Evolutionary conservation across 78 protist genomes (phyloP), one percentile per base, ranked within the genome.

Genomic region (Monocercomonoides exilis): DNA sequence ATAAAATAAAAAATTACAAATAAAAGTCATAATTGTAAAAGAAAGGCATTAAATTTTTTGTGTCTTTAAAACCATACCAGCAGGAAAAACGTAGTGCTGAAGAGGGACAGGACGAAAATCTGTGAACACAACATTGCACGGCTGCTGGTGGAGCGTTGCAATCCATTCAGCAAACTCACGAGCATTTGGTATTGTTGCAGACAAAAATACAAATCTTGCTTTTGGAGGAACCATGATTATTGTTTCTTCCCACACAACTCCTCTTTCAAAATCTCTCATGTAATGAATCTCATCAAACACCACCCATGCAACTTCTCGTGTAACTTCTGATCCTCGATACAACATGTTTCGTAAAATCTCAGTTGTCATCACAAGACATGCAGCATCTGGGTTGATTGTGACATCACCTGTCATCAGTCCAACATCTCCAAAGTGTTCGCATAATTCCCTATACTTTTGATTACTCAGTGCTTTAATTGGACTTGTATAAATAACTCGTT

Each of bases 341-440:
- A 98, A 95, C 99, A 98, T 97, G 34, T 87, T 81, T 1, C 99
- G 92, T 6, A 98, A 93, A 88, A 98, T 96, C 89, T 93, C 94
- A n/a, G 94, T 92, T 41, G 94, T 92, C 94, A 92, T 92, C 2
- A 92, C 92, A 3, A 95, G 63, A 77, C 94, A 92, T n/a, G 38
- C 33, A 1, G 96, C 91, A 3, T 84, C 63, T 29, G 91, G 94
- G 29, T 90, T 87, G 82, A 93, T 89, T 0, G 97, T 91, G 3
- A 85, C 91, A 44, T 95, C 98, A 2, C 98, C 98, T 5, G 97
- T 95, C 96, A 94, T 93, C 70, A 95, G 90, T 21, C 98, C 98
- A 3, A 95, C 96, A 80, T 42, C 70, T 89, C 43, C 80, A 34
- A 89, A 93, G 5, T 80, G n/a, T 81, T 89, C 89, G 35, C 33